Evolutionary conservation across 148 eudicot species (phyloP), one percentile per base, ranked within the genome.

Genomic region (Fagopyrum homotropicum): DNA sequence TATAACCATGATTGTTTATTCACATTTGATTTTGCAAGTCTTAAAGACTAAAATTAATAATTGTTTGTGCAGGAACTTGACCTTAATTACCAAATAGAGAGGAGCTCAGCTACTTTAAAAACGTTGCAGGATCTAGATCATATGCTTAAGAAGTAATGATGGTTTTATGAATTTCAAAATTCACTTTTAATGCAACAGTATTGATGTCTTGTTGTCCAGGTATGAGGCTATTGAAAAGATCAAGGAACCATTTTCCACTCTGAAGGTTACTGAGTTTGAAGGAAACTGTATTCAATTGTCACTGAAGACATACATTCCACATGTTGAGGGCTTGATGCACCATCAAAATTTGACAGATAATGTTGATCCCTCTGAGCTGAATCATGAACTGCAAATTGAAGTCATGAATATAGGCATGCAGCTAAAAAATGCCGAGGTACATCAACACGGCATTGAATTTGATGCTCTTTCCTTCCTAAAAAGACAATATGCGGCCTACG

Each of bases 361-460:
- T n/a, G 72, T 72, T 77, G 85, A 85, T 63, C 84, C 85, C 30
- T 79, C 80, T 79, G 97, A 89, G 77, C 84, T 84, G 68, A 84
- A 84, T 78, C 97, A 95, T 80, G 94, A 95, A 77, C 78, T 95
- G 80, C 74, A 81, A 45, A 81, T 95, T 70, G 94, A 90, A 83
- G 78, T 88, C 61, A 72, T 77, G 57, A 86, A 90, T 71, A 94
- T 84, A 51, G 84, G 86, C 49, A 64, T 83, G 82, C 91, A 89
- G 83, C 79, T 88, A 50, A 90, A 92, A 77, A 83, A 80, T 71
- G 89, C 80, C 52, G 90, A 90, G 96, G 99, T 95, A 80, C 45
- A 50, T 54, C n/a, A 45, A 69, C 59, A 66, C 40, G 43, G 6
- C 44, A 16, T 22, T 17, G 6, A 9, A 66, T 29, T 30, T 68